Percentiles rank a stretch among this genome's conserved stretches.
These are phyloP conservation scores for Aspergillus nanangensis DNA, from an alignment of 495 filamentous ascomycete species.

Conservation along the genomic window DNA sequence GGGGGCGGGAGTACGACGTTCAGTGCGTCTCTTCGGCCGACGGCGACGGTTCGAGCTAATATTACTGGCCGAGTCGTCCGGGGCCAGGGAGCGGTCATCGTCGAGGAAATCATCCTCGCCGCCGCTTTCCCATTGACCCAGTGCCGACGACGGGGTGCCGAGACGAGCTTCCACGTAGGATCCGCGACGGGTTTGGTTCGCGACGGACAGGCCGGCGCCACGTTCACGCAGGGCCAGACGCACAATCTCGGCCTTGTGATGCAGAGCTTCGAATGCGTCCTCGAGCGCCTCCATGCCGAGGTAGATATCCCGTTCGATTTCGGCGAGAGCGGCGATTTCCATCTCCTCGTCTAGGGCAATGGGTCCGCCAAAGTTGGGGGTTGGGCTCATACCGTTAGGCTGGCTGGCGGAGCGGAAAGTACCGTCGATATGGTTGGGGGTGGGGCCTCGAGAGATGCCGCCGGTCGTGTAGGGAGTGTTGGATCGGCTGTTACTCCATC, in stretches of 20 bases:
- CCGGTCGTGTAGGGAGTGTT: constrained; percentile 39
- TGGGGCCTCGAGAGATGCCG: constrained; percentile 35
- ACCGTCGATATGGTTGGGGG: constrained; percentile 34
- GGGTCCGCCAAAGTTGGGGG: constrained; percentile 51
- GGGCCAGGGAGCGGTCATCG: constrained; percentile 63
- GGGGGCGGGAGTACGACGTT: constrained; percentile 75
- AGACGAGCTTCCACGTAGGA: constrained; percentile 46
- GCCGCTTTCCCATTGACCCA: constrained; percentile 39
- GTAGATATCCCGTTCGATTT: constrained; percentile 92
- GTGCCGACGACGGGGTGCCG: constrained; percentile 52
- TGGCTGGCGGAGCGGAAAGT: constrained; percentile 36
- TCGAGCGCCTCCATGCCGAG: constrained; percentile 90
- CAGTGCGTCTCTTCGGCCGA: constrained; percentile 62
- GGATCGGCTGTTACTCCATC: constrained; percentile 37
- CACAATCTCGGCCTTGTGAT: constrained; percentile 76
- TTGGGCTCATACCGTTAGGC: constrained; percentile 25
- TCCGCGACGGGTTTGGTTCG: constrained; percentile 66
- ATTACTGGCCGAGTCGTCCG: constrained; percentile 77
- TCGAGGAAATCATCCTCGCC: constrained; percentile 60
- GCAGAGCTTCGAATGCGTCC: constrained; percentile 90
- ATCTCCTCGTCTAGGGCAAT: constrained; percentile 92
- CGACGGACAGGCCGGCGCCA: constrained; percentile 71
- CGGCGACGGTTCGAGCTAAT: constrained; percentile 70
- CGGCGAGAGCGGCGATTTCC: constrained; percentile 82
- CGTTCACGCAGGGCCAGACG: constrained; percentile 75